These are phyloP conservation scores for Trichothecium roseum DNA, from an alignment of 2,329 filamentous ascomycete species.

Conservation along the genomic window DNA sequence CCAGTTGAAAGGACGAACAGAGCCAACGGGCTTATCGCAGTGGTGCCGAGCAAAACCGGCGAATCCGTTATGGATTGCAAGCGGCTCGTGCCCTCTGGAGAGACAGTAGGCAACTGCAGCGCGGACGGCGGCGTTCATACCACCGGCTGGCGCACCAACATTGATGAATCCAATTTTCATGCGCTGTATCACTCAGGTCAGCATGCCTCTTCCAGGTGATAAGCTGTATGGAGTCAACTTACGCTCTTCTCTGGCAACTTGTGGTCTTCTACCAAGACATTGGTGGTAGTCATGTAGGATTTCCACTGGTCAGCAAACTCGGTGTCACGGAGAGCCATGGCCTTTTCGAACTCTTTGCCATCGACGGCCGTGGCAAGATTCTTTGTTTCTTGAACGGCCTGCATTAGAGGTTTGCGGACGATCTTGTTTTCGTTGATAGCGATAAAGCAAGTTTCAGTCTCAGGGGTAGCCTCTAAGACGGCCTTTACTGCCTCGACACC, in stretches of 20 bases:
- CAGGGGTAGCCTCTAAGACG: slow-evolving; percentile 78
- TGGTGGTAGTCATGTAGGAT: slow-evolving; percentile 85
- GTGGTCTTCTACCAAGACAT: slow-evolving; percentile 60
- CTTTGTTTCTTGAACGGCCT: slow-evolving; percentile 80
- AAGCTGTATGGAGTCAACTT: slow-evolving; percentile 14
- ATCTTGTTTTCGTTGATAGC: slow-evolving; percentile 98
- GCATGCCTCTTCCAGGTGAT: slow-evolving; percentile 5
- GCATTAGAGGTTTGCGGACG: slow-evolving; percentile 75
- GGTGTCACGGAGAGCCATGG: slow-evolving; percentile 80
- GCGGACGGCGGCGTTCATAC: slow-evolving; percentile 94
- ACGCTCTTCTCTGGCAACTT: slow-evolving; percentile 63
- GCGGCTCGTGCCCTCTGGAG: slow-evolving; percentile 79
- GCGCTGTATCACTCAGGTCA: slow-evolving; percentile 40
- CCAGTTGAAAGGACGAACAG: slow-evolving; percentile 83
- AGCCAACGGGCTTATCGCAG: slow-evolving; percentile 66
- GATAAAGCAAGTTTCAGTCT: slow-evolving; percentile 88
- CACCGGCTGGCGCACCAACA: slow-evolving; percentile 89
- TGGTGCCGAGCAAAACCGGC: slow-evolving; percentile 89
- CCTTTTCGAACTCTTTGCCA: slow-evolving; percentile 73
- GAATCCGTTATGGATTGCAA: slow-evolving; percentile 95
- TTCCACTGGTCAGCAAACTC: slow-evolving; percentile 91
- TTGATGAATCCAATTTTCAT: slow-evolving; percentile 96
- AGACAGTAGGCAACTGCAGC: slow-evolving; percentile 90
- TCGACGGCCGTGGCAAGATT: slow-evolving; percentile 74
- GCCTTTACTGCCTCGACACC: slow-evolving; percentile 91